Evolutionary conservation across 176 grass and related monocot species (phyloP).

Genomic region (barley (Hordeum vulgare)): DNA sequence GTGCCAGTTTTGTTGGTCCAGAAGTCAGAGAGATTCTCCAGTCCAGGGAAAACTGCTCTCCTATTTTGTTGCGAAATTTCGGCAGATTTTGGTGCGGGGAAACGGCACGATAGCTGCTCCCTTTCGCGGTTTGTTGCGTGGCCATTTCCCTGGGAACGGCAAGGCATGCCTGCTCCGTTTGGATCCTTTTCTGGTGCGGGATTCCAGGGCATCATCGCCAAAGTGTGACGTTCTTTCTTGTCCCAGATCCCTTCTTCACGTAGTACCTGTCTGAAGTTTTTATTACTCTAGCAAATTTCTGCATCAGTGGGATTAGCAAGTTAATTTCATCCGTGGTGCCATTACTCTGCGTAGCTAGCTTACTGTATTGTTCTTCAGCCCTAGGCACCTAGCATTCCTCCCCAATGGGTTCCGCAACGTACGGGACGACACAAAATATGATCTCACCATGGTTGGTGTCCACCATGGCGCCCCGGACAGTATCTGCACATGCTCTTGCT

Average conservation of each 20-base stretch:
- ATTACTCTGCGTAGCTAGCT: background rate
- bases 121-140: background rate
- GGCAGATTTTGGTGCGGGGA: background rate
- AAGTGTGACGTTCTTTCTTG: constrained; percentile 5
- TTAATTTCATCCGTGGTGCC: background rate
- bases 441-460: background rate
- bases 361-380: background rate
- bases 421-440: background rate
- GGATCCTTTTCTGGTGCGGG: background rate
- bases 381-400: background rate
- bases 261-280: background rate
- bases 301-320: background rate
- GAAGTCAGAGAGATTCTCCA: no score
- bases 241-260: background rate
- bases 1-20: background rate
- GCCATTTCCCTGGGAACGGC: background rate
- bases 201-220: background rate
- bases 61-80: no score
- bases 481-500: background rate
- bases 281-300: background rate
- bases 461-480: background rate
- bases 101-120: constrained; percentile 12
- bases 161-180: background rate
- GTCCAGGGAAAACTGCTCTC: background rate
- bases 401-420: background rate